These are phyloP conservation scores for Oryza punctata DNA, from an alignment of 176 grass and related monocot species.

Conservation along the genomic window DNA sequence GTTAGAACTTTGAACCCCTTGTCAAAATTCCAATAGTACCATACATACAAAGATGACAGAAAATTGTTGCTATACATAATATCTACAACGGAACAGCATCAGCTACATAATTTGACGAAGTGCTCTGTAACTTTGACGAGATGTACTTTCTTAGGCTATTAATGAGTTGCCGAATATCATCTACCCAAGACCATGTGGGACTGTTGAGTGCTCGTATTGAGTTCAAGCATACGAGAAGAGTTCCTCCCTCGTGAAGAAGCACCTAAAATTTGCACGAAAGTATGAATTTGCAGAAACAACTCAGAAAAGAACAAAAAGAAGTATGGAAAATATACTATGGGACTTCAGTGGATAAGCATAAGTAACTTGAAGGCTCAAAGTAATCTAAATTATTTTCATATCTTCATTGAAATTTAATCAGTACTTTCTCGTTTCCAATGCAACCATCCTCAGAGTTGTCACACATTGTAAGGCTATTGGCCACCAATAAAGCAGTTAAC, in stretches of 20 bases:
- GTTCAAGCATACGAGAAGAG: slow-evolving; percentile 92
- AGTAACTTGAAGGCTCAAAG: neutral
- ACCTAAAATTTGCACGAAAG: slow-evolving; percentile 53
- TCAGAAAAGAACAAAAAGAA: neutral
- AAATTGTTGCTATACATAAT: slow-evolving; percentile 3
- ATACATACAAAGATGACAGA: slow-evolving; percentile 6
- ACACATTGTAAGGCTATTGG: neutral
- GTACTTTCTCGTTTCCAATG: neutral
- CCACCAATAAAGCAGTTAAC: neutral
- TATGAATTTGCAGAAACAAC: neutral
- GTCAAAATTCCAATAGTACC: slow-evolving; percentile 14
- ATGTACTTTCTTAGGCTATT: slow-evolving; percentile 49
- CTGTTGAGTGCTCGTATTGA: slow-evolving; percentile 87
- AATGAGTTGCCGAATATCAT: slow-evolving; percentile 62
- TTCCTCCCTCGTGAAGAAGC: slow-evolving; percentile 93
- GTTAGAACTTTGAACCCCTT: slow-evolving; percentile 45
- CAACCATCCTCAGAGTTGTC: neutral
- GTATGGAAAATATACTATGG: neutral
- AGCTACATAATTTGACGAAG: slow-evolving; percentile 38
- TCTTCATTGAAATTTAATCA: neutral
- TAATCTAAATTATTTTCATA: neutral
- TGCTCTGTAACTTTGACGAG: slow-evolving; percentile 43
- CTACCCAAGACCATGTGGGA: slow-evolving; percentile 76
- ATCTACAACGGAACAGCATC: slow-evolving; percentile 42
- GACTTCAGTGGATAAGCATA: neutral